Base-by-base conservation (phyloP, 1,284 basidiomycete genomes). In the Mycosarcoma maydis region DNA sequence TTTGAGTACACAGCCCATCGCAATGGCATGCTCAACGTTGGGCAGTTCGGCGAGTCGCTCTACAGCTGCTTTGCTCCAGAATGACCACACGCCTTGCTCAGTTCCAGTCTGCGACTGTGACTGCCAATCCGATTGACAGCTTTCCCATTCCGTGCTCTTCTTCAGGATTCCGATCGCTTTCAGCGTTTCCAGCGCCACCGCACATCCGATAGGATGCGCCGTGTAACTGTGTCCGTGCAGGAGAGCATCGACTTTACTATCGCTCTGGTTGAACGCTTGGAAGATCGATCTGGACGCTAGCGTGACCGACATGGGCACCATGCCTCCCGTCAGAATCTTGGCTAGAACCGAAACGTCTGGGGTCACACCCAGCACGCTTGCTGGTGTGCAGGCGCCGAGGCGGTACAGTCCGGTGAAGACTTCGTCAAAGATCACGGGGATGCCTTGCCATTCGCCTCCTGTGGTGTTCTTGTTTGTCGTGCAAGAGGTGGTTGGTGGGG, bases 381-480 rank as follows among this genome's bases (percentile, higher is more conserved):
- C 47, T 3, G 73, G 68, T 2, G 74, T 73, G 29, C 56, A 50
- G 29, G 48, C 84, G 2, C 94, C 94, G 42, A 96, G 86, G 26
- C 95, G 90, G 78, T 94, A 88, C 10, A 98, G 85, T 0, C 95
- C 95, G 14, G 90, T 88, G 81, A 98, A 98, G 6, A 98, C 95
- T 61, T 98, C 95, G 82, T 98, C 95, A 76, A 92, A 98, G 58
- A 98, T 88, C 61, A 98, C 90, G 0, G 95, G 94, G 17, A 98
- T 84, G 2, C 91, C 90, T 8, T 84, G 85, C 89, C 90, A 92
- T 1, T 75, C 67, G 9, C 51, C 45, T 73, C 50, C 27, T 33
- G 29, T 24, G 20, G 29, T 20, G 27, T 13, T 20, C 32, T 7
- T 6, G 43, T 6, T 14, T 26, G 3, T 34, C n/a, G 47, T 3